Base-by-base conservation (phyloP, 2,329 filamentous ascomycete species). In the Beauveria sp. region DNA sequence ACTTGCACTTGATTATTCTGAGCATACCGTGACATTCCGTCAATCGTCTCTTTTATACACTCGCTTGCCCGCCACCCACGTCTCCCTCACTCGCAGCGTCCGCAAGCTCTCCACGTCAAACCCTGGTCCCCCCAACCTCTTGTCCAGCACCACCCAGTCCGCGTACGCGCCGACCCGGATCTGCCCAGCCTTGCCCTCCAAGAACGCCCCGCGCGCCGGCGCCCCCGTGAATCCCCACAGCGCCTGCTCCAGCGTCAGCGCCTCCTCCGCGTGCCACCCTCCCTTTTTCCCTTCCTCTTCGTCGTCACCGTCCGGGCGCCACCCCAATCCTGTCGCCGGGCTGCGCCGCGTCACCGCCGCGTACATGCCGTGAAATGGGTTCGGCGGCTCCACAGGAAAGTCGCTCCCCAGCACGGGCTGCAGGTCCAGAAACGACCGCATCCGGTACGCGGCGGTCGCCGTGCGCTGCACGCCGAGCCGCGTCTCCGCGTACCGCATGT, bases 71-170 rank as follows among this genome's bases (percentile, higher is more conserved):
- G 75, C 85, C 42, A 90, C 81, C 87, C 87, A 90, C 0, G 87
- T 90, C 75, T 89, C 86, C 63, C 74, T 77, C 1, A 90, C 86
- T 54, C 72, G 77, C 8, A 87, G 67, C 5, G 73, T 73, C 26
- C 83, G 79, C 59, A 89, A 66, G 14, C 76, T 75, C 62, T 86
- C 84, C 2, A 81, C 63, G 12, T 77, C 74, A 38, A 82, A 70
- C 0, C 67, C 74, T 59, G 82, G 80, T 7, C 56, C 56, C 18
- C 24, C 38, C 0, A 88, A 67, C 50, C 83, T 79, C 63, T 75
- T 70, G 64, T 89, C 86, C 14, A 90, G 71, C n/a, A 90, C 86
- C 4, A 90, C 77, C 86, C 86, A 90, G 70, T 90, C 87, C 0
- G 86, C 87, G 69, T 83, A 84, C 1, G 82, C 83, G 0, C 85